Conservation (phyloP, 306 rosid genomes). For the Quercus suber region DNA sequence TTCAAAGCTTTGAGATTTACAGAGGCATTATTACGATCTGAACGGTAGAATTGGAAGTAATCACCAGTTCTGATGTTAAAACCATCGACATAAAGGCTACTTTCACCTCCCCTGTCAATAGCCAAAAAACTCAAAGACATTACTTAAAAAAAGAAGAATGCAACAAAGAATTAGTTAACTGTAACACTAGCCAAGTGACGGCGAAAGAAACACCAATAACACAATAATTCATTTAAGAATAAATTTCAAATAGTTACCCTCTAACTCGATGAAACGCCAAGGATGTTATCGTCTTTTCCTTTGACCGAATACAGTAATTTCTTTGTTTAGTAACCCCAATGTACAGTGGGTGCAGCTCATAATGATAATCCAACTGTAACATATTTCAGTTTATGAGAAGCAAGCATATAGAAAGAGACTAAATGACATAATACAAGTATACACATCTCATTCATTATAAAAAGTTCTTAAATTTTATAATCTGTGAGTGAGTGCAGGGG, state of each 20-base stretch:
- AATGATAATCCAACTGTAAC: constrained; percentile 55
- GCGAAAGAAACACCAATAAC: constrained; percentile 1
- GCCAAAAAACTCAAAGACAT: background rate
- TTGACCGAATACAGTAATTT: constrained; percentile 44
- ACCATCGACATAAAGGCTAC: constrained; percentile 58
- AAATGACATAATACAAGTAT: constrained; percentile 1
- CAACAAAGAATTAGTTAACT: constrained; percentile 4
- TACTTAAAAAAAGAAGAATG: constrained; percentile 10
- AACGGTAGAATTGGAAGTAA: constrained; percentile 62
- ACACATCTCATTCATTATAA: background rate
- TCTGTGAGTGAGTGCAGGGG: background rate
- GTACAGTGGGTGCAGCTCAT: constrained; percentile 47
- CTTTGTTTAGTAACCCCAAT: constrained; percentile 64
- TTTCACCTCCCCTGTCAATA: constrained; percentile 66
- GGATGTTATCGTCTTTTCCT: constrained; percentile 50
- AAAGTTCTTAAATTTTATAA: background rate
- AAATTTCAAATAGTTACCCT: constrained; percentile 43
- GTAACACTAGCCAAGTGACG: background rate
- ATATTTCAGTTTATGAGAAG: constrained; percentile 13
- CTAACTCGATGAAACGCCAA: constrained; percentile 58
- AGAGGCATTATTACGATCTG: constrained; percentile 45
- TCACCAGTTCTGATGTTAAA: constrained; percentile 66
- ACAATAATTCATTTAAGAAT: background rate
- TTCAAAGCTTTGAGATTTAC: constrained; percentile 44
- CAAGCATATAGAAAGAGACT: constrained; percentile 2